Conservation (phyloP, 116 monocot species). For the Papilionanthe hybrid region DNA sequence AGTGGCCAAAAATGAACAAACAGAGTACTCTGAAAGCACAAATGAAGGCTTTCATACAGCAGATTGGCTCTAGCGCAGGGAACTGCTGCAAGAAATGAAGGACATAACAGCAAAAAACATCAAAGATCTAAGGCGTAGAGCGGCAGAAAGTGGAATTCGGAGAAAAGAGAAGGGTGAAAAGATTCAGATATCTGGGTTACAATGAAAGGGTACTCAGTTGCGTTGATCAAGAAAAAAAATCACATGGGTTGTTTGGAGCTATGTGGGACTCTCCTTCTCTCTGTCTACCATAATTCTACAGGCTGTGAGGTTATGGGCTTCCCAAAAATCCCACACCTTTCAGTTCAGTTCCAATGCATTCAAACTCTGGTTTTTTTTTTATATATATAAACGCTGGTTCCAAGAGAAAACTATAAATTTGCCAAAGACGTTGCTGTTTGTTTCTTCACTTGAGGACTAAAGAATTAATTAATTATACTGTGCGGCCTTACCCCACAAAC, state of each 20-base stretch:
- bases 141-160: background rate
- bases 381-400: background rate
- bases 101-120: background rate
- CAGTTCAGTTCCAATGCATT: background rate
- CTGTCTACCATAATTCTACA: conserved; percentile 17
- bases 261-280: conserved; percentile 7
- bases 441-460: background rate
- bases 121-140: background rate
- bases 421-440: conserved; percentile 10
- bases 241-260: conserved; percentile 59
- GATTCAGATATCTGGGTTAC: conserved; percentile 3
- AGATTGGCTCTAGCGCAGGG: background rate
- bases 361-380: background rate
- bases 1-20: background rate
- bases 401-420: background rate
- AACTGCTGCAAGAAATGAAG: background rate
- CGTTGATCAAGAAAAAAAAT: conserved; percentile 9
- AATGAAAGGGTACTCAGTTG: conserved; percentile 11
- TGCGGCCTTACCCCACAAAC: background rate
- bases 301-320: conserved; percentile 29
- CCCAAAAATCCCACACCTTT: background rate
- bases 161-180: background rate
- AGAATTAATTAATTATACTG: background rate
- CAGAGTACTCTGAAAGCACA: background rate
- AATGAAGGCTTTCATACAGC: background rate